Evolutionary conservation across 2,329 filamentous ascomycete species (phyloP), one percentile per base, ranked within the genome.

Genomic region (Pyrenochaeta sp.): DNA sequence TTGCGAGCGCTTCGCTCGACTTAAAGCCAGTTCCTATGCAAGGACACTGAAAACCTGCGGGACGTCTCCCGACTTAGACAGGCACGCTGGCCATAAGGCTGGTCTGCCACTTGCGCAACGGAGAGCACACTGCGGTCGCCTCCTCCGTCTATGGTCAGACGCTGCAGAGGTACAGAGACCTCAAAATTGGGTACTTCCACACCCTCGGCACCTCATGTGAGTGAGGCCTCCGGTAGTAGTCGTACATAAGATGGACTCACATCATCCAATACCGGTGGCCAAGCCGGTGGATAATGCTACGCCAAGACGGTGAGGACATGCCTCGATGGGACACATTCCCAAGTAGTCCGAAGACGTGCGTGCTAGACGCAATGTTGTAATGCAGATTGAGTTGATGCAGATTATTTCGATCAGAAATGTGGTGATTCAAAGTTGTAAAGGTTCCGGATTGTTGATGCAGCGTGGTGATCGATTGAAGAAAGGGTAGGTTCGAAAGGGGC

Each of bases 21-120:
- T 50, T 50, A 10, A 30, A 15, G 24, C 19, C 42, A 46, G 50
- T 12, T 34, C 39, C 47, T 22, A 8, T 27, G 22, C 30, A 25
- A 43, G 49, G n/a, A 37, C 44, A 36, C 55, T 56, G 59, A 47
- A 28, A 36, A 37, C 5, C 54, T 25, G 53, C 54, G 60, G 62
- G 60, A 63, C 55, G 57, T 63, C 60, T 63, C 62, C 58, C 62
- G 58, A 56, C 55, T 61, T 58, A 2, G 3, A 39, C 15, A 44
- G 27, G 27, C 37, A 44, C 27, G 7, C 2, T 25, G 49, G 49
- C 49, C 39, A 22, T 43, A 25, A 43, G 9, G 24, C 9, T 12
- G 22, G 22, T 43, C 40, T 44, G 28, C 27, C 45, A 48, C 42
- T 32, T 24, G 12, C 13, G 19, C 24, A 28, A 44, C 25, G 42